These are phyloP conservation scores for Psilocybe subaeruginosa DNA, from an alignment of 768 basidiomycete species.

Conservation along the genomic window DNA sequence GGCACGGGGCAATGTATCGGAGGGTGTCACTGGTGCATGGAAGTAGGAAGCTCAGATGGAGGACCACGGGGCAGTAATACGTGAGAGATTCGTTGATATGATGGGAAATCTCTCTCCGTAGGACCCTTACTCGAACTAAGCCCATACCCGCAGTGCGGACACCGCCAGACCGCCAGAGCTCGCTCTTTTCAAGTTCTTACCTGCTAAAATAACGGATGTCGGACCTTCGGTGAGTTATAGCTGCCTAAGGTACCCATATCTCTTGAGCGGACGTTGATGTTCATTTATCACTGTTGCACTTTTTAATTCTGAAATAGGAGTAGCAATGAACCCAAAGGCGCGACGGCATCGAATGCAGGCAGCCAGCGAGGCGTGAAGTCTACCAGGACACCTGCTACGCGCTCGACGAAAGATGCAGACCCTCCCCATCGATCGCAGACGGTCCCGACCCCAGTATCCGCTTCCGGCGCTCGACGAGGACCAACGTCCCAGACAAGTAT, in stretches of 20 bases:
- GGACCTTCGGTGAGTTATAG: conserved; percentile 6
- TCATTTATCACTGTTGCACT: background rate
- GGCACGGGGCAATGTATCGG: no score
- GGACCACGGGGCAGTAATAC: background rate
- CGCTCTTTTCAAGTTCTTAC: background rate
- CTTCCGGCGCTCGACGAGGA: background rate
- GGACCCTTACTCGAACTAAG: background rate
- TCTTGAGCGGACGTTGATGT: conserved; percentile 1
- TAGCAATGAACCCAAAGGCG: background rate
- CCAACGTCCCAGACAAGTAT: conserved; percentile 3
- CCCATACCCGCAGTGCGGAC: background rate
- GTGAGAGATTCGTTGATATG: conserved; percentile 1
- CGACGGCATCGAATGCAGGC: background rate
- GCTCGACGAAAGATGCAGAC: conserved; percentile 6
- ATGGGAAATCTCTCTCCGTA: background rate
- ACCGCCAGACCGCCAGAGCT: conserved; percentile 3
- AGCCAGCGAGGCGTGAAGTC: conserved; percentile 10
- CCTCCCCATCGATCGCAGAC: conserved; percentile 18
- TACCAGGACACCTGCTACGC: conserved; percentile 15
- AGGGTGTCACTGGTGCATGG: no score
- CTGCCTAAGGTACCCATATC: background rate
- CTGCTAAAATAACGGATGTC: conserved; percentile 8
- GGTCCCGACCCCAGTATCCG: conserved; percentile 11
- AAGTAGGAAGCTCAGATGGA: no score
- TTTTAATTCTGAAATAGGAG: background rate